Conservation (phyloP, 495 filamentous ascomycete species). For the Eremomyces bilateralis region DNA sequence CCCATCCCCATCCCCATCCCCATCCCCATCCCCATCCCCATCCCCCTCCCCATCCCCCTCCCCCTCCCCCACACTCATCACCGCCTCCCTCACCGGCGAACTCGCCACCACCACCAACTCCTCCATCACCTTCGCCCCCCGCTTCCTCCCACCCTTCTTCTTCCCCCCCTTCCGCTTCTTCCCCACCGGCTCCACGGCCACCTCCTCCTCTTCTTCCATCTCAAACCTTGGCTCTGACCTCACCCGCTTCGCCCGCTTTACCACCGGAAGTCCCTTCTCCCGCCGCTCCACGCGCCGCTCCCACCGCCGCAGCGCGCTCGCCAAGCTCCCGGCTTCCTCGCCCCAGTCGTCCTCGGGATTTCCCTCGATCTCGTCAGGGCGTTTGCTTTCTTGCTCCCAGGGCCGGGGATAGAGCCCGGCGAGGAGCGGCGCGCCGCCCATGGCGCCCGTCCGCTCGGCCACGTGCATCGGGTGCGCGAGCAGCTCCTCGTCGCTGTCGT, state of each 20-base stretch:
- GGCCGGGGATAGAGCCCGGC: too few species aligned
- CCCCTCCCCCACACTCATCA: background rate
- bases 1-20: background rate
- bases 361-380: conserved; percentile 3
- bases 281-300: conserved; percentile 1
- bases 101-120: background rate
- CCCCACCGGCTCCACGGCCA: conserved; percentile 24
- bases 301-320: conserved; percentile 7
- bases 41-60: background rate
- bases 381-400: conserved; percentile 2
- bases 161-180: conserved; percentile 7
- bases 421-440: conserved; percentile 2
- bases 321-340: conserved; percentile 4
- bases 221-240: background rate
- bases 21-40: background rate
- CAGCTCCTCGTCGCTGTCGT: conserved; percentile 57
- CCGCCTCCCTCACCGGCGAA: background rate
- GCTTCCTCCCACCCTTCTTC: background rate
- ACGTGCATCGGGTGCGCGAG: conserved; percentile 3
- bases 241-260: background rate
- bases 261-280: too few species aligned
- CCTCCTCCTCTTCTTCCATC: conserved; percentile 31
- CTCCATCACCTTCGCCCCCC: background rate
- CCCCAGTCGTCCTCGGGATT: conserved; percentile 1
- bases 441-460: conserved; percentile 2